Conservation (phyloP, 768 basidiomycete species). For the Suillus subluteus region DNA sequence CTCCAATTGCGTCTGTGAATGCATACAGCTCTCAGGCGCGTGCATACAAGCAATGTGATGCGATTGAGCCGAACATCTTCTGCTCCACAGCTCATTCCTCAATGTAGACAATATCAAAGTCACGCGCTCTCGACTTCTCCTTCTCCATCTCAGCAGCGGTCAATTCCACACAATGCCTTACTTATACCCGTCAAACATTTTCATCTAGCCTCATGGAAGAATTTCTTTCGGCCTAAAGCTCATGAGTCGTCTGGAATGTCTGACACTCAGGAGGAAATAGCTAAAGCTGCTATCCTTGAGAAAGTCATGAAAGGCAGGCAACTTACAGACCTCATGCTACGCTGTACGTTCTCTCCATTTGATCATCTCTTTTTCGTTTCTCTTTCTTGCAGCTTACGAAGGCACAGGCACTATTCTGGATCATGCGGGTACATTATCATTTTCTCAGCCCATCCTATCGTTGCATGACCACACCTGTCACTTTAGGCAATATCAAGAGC, state of each 20-base stretch:
- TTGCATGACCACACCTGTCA: conserved; percentile 31
- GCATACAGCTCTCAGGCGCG: conserved; percentile 32
- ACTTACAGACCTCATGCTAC: conserved; percentile 87
- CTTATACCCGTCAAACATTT: conserved; percentile 6
- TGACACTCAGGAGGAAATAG: conserved; percentile 65
- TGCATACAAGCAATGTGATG: conserved; percentile 41
- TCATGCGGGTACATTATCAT: conserved; percentile 61
- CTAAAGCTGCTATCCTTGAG: conserved; percentile 76
- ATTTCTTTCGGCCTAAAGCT: conserved; percentile 19
- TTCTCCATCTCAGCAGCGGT: not conserved
- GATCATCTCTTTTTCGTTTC: conserved; percentile 11
- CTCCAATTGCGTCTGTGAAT: conserved; percentile 27
- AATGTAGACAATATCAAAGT: not conserved
- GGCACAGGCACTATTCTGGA: conserved; percentile 83
- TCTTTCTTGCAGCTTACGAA: conserved; percentile 14
- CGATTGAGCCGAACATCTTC: conserved; percentile 16
- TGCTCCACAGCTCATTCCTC: conserved; percentile 7
- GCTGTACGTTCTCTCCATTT: conserved; percentile 63
- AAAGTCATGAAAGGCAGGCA: conserved; percentile 87
- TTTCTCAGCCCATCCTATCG: conserved; percentile 17
- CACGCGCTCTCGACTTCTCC: conserved; percentile 1
- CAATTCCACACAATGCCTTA: conserved; percentile 5
- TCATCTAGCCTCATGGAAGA: conserved; percentile 33
- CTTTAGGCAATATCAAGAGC: conserved; percentile 78
- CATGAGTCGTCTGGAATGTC: conserved; percentile 20